Conservation (phyloP, 1,139 yeast genomes). For the Suhomyces atakaporum region DNA sequence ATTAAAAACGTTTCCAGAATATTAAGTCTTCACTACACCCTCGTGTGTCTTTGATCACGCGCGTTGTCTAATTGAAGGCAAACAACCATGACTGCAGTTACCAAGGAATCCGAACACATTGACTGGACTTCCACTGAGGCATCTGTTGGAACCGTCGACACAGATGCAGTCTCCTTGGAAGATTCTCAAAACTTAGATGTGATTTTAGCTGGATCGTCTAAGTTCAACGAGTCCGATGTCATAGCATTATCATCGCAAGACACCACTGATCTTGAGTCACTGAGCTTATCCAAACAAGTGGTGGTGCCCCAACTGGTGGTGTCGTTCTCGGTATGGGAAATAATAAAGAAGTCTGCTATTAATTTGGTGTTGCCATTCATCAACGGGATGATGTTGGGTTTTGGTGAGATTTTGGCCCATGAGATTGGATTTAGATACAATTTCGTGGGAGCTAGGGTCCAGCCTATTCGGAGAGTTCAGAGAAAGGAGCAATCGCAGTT, state of each 20-base stretch:
- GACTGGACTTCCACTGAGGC: neutral
- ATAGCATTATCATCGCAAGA: slow-evolving; percentile 9
- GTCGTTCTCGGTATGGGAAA: slow-evolving; percentile 26
- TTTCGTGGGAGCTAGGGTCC: slow-evolving; percentile 75
- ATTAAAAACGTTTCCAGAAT: too few relatives aligned
- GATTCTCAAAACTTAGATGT: neutral
- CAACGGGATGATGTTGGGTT: slow-evolving; percentile 94
- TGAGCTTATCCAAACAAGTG: neutral
- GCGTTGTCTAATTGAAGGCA: too few relatives aligned
- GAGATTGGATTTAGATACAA: slow-evolving; percentile 82
- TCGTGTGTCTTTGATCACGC: too few relatives aligned
- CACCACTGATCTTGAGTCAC: slow-evolving; percentile 5
- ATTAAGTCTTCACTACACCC: too few relatives aligned
- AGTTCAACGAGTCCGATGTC: slow-evolving; percentile 4
- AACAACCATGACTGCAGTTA: slow-evolving; percentile 4
- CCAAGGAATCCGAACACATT: slow-evolving; percentile 5
- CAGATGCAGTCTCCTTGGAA: neutral
- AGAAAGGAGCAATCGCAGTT: slow-evolving; percentile 17
- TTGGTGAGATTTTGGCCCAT: slow-evolving; percentile 94
- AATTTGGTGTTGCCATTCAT: slow-evolving; percentile 83
- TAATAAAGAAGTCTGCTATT: slow-evolving; percentile 58
- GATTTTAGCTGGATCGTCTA: neutral
- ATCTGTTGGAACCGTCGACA: neutral
- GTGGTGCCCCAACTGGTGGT: slow-evolving; percentile 1
- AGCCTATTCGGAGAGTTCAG: slow-evolving; percentile 38